A percentile compares a stretch with the other conserved stretches of the same genome.
Conservation (phyloP, 176 grass and related monocot species). For the Secale cereale region DNA sequence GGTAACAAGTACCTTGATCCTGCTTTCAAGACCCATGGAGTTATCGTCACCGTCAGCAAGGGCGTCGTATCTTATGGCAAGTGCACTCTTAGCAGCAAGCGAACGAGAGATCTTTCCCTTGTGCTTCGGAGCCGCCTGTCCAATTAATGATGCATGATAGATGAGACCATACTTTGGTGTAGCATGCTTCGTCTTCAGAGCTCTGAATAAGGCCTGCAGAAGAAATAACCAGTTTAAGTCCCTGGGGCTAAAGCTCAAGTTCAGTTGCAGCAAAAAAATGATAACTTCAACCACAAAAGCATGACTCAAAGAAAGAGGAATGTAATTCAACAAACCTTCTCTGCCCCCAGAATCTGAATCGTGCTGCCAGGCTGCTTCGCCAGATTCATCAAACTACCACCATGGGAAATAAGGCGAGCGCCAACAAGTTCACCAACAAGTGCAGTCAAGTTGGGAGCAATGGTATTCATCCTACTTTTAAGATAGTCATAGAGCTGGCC, state of each 20-base stretch:
- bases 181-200: slow-evolving; percentile 79
- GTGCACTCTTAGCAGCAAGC: slow-evolving; percentile 74
- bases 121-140: slow-evolving; percentile 65
- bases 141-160: slow-evolving; percentile 91
- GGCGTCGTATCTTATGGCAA: slow-evolving; percentile 83
- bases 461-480: slow-evolving; percentile 87
- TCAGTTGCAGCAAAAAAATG: neutral
- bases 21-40: slow-evolving; percentile 64
- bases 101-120: slow-evolving; percentile 92
- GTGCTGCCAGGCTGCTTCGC: slow-evolving; percentile 92
- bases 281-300: neutral
- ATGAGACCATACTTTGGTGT: slow-evolving; percentile 97
- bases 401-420: slow-evolving; percentile 87
- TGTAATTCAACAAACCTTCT: slow-evolving; percentile 59
- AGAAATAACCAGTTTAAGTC: neutral
- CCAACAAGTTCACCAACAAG: slow-evolving; percentile 92
- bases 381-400: slow-evolving; percentile 90
- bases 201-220: slow-evolving; percentile 83
- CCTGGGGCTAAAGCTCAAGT: neutral
- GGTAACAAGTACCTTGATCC: slow-evolving; percentile 57
- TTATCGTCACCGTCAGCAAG: slow-evolving; percentile 80
- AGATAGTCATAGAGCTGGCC: slow-evolving; percentile 78
- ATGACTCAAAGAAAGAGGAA: neutral
- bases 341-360: slow-evolving; percentile 94
- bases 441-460: slow-evolving; percentile 87